Percentiles rank a stretch among this genome's conserved stretches.
These are phyloP conservation scores for Golubevia sp. DNA, from an alignment of 1,284 basidiomycete genomes.

Conservation along the genomic window DNA sequence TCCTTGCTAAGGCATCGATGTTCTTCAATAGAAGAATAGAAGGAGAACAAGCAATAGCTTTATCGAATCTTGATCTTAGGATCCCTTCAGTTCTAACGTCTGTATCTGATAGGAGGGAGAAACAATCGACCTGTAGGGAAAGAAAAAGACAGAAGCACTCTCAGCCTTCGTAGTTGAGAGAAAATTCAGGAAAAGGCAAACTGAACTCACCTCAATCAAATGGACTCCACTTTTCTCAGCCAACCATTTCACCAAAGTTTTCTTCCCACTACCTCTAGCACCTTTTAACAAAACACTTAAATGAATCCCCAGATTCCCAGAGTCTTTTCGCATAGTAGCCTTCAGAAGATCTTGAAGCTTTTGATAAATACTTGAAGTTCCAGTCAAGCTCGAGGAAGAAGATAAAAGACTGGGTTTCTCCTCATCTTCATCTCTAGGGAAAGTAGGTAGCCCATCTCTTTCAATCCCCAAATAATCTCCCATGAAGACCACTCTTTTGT, in stretches of 20 bases:
- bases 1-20: conserved; percentile 79
- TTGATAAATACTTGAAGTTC: conserved; percentile 23
- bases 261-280: conserved; percentile 75
- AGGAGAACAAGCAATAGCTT: conserved; percentile 79
- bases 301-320: conserved; percentile 39
- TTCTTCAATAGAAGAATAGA: conserved; percentile 83
- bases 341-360: conserved; percentile 30
- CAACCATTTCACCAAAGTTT: conserved; percentile 68
- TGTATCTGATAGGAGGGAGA: conserved; percentile 79
- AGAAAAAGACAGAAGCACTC: background rate
- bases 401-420: background rate
- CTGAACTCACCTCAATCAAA: conserved; percentile 72
- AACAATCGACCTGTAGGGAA: conserved; percentile 78
- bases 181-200: background rate
- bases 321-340: conserved; percentile 39
- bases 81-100: conserved; percentile 78
- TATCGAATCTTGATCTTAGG: conserved; percentile 77
- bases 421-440: background rate
- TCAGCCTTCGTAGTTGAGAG: background rate
- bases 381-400: conserved; percentile 14
- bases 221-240: conserved; percentile 75
- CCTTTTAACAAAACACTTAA: conserved; percentile 73
- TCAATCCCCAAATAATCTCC: conserved; percentile 36
- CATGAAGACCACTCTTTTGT: conserved; percentile 43
- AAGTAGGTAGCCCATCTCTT: background rate